Percentiles rank a stretch among this genome's conserved stretches.
phyloP scores from a whole-genome alignment of 495 filamentous ascomycete species.

The Neurospora sp. region DNA sequence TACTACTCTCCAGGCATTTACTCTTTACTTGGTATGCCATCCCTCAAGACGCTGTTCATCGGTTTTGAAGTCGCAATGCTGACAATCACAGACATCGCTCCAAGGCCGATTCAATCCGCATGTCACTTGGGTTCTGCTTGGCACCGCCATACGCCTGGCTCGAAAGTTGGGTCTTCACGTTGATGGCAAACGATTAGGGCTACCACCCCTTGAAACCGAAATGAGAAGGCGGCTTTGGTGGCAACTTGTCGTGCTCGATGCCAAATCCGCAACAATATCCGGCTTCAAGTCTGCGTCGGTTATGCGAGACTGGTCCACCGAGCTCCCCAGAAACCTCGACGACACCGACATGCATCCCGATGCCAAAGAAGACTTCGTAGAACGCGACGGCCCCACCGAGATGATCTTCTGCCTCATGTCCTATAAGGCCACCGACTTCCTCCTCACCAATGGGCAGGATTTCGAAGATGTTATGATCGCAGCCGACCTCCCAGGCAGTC shows the following conservation, averaged over 20 bases:
- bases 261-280: conserved; percentile 46
- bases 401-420: conserved; percentile 58
- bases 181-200: conserved; percentile 55
- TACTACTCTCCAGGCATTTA: conserved; percentile 42
- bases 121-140: conserved; percentile 41
- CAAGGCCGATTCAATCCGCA: conserved; percentile 42
- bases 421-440: conserved; percentile 38
- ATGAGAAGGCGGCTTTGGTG: conserved; percentile 64
- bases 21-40: conserved; percentile 41
- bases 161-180: conserved; percentile 66
- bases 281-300: conserved; percentile 50
- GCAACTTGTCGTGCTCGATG: conserved; percentile 61
- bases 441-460: conserved; percentile 31
- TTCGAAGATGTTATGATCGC: conserved; percentile 35
- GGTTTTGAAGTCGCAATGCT: conserved; percentile 1
- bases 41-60: neutral
- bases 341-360: conserved; percentile 49
- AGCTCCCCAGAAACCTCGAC: conserved; percentile 43
- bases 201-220: conserved; percentile 57
- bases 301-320: conserved; percentile 38
- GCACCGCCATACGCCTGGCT: conserved; percentile 53
- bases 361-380: conserved; percentile 43
- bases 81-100: conserved; percentile 32
- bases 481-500: conserved; percentile 16
- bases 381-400: conserved; percentile 50